These are phyloP conservation scores for Aureoboletus auriporus DNA, from an alignment of 768 basidiomycete genomes.

Conservation along the genomic window DNA sequence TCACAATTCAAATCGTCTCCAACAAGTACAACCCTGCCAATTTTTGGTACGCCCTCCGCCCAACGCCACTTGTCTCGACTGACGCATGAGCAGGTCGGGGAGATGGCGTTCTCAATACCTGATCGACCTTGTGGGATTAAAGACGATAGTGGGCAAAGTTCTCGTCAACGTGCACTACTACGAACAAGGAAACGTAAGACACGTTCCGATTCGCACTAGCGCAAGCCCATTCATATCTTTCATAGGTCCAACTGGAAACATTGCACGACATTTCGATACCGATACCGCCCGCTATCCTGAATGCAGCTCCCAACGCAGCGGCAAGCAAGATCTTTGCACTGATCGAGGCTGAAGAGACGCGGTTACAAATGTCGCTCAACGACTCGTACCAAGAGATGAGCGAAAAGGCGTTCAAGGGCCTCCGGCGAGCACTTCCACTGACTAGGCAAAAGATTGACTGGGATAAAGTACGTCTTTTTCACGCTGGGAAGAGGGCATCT, in stretches of 20 bases:
- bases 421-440: slow-evolving; percentile 86
- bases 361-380: slow-evolving; percentile 75
- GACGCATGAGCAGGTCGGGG: slow-evolving; percentile 64
- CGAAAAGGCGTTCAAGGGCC: slow-evolving; percentile 89
- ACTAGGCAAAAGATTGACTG: slow-evolving; percentile 94
- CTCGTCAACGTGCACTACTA: slow-evolving; percentile 92
- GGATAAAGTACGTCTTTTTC: slow-evolving; percentile 64
- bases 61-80: not conserved
- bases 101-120: slow-evolving; percentile 89
- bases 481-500: not conserved
- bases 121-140: slow-evolving; percentile 56
- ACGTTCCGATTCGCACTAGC: not conserved
- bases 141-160: slow-evolving; percentile 66
- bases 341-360: slow-evolving; percentile 74
- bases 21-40: slow-evolving; percentile 95
- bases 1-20: slow-evolving; percentile 80
- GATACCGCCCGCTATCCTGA: slow-evolving; percentile 54
- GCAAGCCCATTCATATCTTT: not conserved
- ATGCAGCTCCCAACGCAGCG: slow-evolving; percentile 46
- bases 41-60: slow-evolving; percentile 62
- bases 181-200: slow-evolving; percentile 88
- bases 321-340: slow-evolving; percentile 76
- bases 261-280: slow-evolving; percentile 62
- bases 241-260: slow-evolving; percentile 86
- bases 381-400: slow-evolving; percentile 86